Evolutionary conservation across 768 basidiomycete species (phyloP), one percentile per base, ranked within the genome.

Genomic region (Lentinula aciculospora): DNA sequence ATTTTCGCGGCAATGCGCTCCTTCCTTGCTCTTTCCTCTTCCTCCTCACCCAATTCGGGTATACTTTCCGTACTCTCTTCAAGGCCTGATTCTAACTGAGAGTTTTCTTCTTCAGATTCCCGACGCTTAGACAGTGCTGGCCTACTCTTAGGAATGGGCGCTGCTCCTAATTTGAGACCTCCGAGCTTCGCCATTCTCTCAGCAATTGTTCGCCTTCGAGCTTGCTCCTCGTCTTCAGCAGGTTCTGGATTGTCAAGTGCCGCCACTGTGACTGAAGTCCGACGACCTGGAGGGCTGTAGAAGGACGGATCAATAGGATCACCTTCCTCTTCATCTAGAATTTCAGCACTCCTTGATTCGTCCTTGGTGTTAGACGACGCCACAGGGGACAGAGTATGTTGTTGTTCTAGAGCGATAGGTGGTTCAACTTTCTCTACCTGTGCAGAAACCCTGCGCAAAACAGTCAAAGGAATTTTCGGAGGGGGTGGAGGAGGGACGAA

Each of bases 141-240:
- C 17, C 74, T 68, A 1, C 75, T 75, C 40, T 62, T 63, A 56
- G 68, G 66, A 17, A 77, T 74, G 9, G 84, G 82, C 15, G 87
- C 87, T 44, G 80, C 84, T 1, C 92, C 92, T 62, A 94, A 88
- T 60, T 81, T 83, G 66, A 96, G 86, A 3, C 90, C 92, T 15
- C 94, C 92, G 0, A 97, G 76, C 65, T 85, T 92, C 1, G 94
- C 94, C 94, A 97, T 95, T n/a, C 94, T 81, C 58, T 96, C 93
- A 1, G 94, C 92, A 36, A 97, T 90, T 1, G 89, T 89, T 29
- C 77, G 78, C 23, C 85, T 80, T 48, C 86, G 77, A 2, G 70
- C 71, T 23, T 82, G 78, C 57, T 81, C 81, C 1, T 74, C 74
- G 51, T 81, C 77, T 58, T 76, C 76, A 29, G 67, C 67, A 7